These are phyloP conservation scores for Ormosia emarginata DNA, from an alignment of 306 rosid genomes.

Conservation along the genomic window DNA sequence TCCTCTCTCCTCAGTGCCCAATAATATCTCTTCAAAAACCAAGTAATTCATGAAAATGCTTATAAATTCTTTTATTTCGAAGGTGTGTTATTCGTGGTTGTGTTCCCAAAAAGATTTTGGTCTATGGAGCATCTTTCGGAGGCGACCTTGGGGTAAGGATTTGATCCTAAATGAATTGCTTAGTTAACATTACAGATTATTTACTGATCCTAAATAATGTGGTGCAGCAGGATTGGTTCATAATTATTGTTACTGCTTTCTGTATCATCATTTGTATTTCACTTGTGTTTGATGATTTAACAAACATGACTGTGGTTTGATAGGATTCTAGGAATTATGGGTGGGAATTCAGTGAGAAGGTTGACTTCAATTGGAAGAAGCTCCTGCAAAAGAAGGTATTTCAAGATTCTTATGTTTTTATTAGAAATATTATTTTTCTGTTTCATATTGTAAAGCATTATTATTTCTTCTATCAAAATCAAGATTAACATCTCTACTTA, in stretches of 20 bases:
- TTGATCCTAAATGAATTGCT: neutral
- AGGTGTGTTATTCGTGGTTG: conserved; percentile 99
- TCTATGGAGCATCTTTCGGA: conserved; percentile 83
- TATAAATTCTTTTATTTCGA: conserved; percentile 24
- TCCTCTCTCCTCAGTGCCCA: neutral
- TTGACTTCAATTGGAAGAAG: conserved; percentile 92
- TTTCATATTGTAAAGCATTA: neutral
- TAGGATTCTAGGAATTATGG: conserved; percentile 93
- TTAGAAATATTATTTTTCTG: neutral
- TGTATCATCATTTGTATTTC: conserved; percentile 1
- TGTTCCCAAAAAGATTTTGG: conserved; percentile 98
- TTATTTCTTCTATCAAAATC: neutral
- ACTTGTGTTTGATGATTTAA: neutral
- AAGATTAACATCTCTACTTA: neutral
- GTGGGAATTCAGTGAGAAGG: conserved; percentile 82
- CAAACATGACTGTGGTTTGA: conserved; percentile 14
- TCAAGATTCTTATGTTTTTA: neutral
- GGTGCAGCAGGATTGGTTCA: too few species aligned
- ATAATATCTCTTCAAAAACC: neutral
- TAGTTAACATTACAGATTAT: neutral
- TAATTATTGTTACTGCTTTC: neutral
- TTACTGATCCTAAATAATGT: too few species aligned
- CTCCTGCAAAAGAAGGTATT: conserved; percentile 89
- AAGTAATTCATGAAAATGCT: conserved; percentile 17
- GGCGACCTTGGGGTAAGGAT: conserved; percentile 80